Base-by-base conservation (phyloP, 768 basidiomycete genomes). In the Pleurotus tuber-regium region DNA sequence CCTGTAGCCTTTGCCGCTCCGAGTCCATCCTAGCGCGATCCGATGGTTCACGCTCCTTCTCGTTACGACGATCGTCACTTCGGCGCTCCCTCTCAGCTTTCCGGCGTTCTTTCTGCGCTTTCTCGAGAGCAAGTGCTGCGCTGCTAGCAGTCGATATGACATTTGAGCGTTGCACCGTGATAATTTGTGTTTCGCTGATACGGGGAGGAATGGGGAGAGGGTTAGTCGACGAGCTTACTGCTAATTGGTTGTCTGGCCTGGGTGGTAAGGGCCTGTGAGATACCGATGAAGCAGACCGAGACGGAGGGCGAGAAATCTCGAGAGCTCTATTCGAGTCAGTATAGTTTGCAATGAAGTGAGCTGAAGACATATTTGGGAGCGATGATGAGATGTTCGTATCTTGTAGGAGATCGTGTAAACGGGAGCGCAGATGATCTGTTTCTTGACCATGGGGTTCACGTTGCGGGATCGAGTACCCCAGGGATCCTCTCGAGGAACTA, bases 111-210 rank as follows among this genome's bases (percentile, higher is more conserved):
- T 65, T 60, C 51, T 63, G 66, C 31, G 63, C 70, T 51, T 70
- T 77, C 59, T 82, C 80, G 21, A 80, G 59, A 12, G 74, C 78
- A 67, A 75, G 72, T 4, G 81, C 82, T 43, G 72, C 78, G 31
- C 72, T 72, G 51, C 80, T 82, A 8, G 82, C 82, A 46, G 73
- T 72, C 19, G 78, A 78, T 23, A 76, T 43, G 30, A 64, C 64
- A 41, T 62, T 62, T 28, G 60, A 35, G 38, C 52, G 42, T 40
- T 51, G 53, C 38, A 44, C 52, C 23, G 44, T 54, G 40, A 35
- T 36, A 21, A 29, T 36, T 31, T 42, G 39, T 30, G 51, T 21
- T 12, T 59, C 21, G 43, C 43, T n/a, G 43, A 51, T 10, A 61
- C 57, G 41, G 58, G 59, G 23, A 58, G 50, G 19, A 10, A 58